Percentiles rank a stretch among this genome's conserved stretches.
Evolutionary conservation across 2,329 filamentous ascomycete genomes (phyloP).

Genomic region (Fusarium foetens): DNA sequence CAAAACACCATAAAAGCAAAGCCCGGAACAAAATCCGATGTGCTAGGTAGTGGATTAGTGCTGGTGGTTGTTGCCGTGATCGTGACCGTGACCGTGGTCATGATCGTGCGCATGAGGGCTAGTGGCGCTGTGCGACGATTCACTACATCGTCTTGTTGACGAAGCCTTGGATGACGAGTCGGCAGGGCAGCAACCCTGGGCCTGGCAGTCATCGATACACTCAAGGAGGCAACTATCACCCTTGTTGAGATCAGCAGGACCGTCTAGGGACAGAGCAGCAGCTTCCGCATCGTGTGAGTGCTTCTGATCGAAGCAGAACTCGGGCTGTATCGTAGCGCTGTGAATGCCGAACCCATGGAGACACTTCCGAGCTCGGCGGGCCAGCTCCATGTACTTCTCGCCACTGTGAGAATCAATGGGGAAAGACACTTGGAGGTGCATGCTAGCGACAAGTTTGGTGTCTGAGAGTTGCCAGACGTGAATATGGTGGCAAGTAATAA

Average conservation of each 20-base stretch:
- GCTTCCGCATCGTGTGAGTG: slow-evolving; percentile 54
- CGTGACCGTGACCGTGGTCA: not conserved
- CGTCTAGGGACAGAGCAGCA: slow-evolving; percentile 51
- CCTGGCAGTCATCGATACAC: slow-evolving; percentile 52
- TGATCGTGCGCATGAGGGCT: slow-evolving; percentile 29
- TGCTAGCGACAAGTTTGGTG: slow-evolving; percentile 89
- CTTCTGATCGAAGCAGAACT: slow-evolving; percentile 72
- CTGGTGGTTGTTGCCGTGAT: slow-evolving; percentile 12
- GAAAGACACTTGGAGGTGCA: slow-evolving; percentile 93
- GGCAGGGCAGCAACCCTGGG: slow-evolving; percentile 47
- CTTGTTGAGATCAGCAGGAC: slow-evolving; percentile 43
- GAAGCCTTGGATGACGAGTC: slow-evolving; percentile 50
- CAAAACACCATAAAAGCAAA: not conserved
- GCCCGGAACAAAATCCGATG: not conserved
- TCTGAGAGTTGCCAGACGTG: slow-evolving; percentile 99
- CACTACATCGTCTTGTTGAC: slow-evolving; percentile 51
- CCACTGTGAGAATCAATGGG: slow-evolving; percentile 84
- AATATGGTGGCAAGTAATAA: slow-evolving; percentile 92
- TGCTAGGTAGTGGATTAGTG: slow-evolving; percentile 16
- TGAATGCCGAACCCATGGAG: slow-evolving; percentile 97
- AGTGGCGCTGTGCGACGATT: slow-evolving; percentile 45
- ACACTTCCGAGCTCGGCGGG: slow-evolving; percentile 83
- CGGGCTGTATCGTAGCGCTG: slow-evolving; percentile 95
- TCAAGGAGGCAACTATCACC: slow-evolving; percentile 61
- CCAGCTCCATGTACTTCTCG: slow-evolving; percentile 89